phyloP scores from a whole-genome alignment of 805 yeast species.

The Ogataea trehalophila region DNA sequence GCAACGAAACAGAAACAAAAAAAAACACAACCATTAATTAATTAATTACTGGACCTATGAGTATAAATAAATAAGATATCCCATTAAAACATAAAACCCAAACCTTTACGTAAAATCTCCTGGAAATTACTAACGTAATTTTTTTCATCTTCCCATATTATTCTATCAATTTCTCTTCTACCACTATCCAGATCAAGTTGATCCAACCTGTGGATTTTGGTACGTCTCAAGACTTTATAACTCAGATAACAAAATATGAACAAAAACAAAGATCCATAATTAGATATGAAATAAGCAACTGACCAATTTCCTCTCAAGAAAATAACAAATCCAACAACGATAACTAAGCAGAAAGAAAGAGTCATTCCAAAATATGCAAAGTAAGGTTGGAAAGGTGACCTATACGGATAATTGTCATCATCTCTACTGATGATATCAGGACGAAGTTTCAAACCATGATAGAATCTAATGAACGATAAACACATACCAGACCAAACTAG shows the following conservation, averaged over 20 bases:
- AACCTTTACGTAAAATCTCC: conserved; percentile 26
- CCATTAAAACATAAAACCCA: conserved; percentile 15
- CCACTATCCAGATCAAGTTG: conserved; percentile 81
- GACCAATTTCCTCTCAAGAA: conserved; percentile 47
- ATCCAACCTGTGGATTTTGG: conserved; percentile 63
- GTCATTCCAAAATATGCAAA: conserved; percentile 45
- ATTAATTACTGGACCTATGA: neutral
- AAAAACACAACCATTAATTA: neutral
- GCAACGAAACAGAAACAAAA: conserved; percentile 12
- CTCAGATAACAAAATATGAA: conserved; percentile 40
- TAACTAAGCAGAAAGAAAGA: conserved; percentile 37
- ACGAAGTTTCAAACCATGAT: conserved; percentile 46
- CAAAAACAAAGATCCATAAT: conserved; percentile 47
- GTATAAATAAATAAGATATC: neutral
- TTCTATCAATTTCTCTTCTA: conserved; percentile 75
- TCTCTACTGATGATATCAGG: conserved; percentile 53
- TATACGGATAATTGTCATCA: conserved; percentile 51
- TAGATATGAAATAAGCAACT: conserved; percentile 44
- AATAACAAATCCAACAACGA: conserved; percentile 48
- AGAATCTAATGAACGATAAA: conserved; percentile 48
- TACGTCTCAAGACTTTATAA: conserved; percentile 54
- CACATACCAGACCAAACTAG: conserved; percentile 75
- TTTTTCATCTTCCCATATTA: conserved; percentile 73
- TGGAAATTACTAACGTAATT: conserved; percentile 29
- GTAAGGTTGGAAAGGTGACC: conserved; percentile 53